Evolutionary conservation across 2,329 filamentous ascomycete genomes (phyloP).

Genomic region (Akanthomyces lecanii): DNA sequence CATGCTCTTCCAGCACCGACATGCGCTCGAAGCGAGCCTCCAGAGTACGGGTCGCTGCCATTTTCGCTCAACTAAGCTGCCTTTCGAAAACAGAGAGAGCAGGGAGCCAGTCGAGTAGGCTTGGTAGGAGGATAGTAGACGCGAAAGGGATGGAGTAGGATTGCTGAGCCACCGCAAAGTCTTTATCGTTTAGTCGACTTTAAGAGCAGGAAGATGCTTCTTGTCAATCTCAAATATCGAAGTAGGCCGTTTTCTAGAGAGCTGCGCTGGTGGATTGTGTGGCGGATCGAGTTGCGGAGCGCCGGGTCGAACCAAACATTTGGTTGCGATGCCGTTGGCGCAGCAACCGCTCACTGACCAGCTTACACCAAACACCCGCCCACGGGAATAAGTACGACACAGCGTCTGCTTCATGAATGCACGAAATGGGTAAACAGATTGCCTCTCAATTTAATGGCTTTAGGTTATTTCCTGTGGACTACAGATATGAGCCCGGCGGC

Average conservation of each 20-base stretch:
- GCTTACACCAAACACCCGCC: neutral
- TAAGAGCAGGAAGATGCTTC: neutral
- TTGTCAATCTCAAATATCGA: neutral
- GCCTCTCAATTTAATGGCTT: too few relatives aligned
- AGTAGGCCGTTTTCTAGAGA: neutral
- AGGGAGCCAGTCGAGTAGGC: neutral
- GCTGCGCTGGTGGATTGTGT: conserved; percentile 1
- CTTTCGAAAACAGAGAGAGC: neutral
- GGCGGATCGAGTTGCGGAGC: conserved; percentile 10
- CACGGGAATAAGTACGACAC: too few relatives aligned
- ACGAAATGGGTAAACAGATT: too few relatives aligned
- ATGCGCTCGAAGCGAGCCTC: conserved; percentile 88
- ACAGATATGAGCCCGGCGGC: too few relatives aligned
- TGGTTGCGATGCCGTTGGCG: conserved; percentile 9
- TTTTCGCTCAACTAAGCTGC: neutral
- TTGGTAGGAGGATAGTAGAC: neutral
- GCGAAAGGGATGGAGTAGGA: neutral
- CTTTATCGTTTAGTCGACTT: neutral
- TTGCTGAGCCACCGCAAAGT: neutral
- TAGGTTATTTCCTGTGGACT: too few relatives aligned
- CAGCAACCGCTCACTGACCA: neutral
- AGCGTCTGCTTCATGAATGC: too few relatives aligned
- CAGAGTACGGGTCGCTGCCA: conserved; percentile 65
- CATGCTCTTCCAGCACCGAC: conserved; percentile 85
- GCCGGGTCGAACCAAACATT: conserved; percentile 1